Percentiles rank a stretch among this genome's conserved stretches.
phyloP scores from a whole-genome alignment of 2,329 filamentous ascomycete genomes.

The Beauveria brongniartii region DNA sequence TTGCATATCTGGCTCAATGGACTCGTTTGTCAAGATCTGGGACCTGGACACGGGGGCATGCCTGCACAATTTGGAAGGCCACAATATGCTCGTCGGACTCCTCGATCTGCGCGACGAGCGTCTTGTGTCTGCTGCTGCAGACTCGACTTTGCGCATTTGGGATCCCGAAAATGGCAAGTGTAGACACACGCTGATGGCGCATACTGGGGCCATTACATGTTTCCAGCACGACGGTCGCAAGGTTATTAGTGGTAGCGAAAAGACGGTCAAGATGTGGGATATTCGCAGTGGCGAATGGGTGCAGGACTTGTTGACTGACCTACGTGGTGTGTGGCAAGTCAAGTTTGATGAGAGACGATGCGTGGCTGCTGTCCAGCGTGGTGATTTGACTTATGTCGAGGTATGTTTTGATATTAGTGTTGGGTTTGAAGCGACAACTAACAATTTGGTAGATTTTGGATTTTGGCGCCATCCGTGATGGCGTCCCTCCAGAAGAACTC shows the following conservation, averaged over 20 bases:
- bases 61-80: slow-evolving; percentile 84
- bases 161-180: slow-evolving; percentile 89
- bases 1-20: slow-evolving; percentile 98
- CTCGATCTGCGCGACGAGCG: slow-evolving; percentile 83
- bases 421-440: slow-evolving; percentile 20
- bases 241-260: slow-evolving; percentile 91
- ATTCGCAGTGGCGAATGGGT: slow-evolving; percentile 86
- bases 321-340: slow-evolving; percentile 98
- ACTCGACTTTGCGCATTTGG: slow-evolving; percentile 94
- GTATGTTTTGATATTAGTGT: slow-evolving; percentile 38
- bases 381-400: slow-evolving; percentile 90
- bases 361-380: slow-evolving; percentile 91
- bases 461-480: slow-evolving; percentile 89
- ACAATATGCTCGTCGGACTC: slow-evolving; percentile 84
- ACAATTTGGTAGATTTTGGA: slow-evolving; percentile 68
- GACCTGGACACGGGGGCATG: slow-evolving; percentile 79
- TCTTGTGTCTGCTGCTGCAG: slow-evolving; percentile 88
- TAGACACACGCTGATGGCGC: slow-evolving; percentile 81
- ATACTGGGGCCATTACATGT: slow-evolving; percentile 95
- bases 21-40: slow-evolving; percentile 97
- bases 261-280: slow-evolving; percentile 98
- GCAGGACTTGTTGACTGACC: slow-evolving; percentile 83
- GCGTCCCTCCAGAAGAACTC: slow-evolving; percentile 66
- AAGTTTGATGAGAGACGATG: slow-evolving; percentile 94
- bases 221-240: slow-evolving; percentile 97